These are phyloP conservation scores for Metarhizium brunneum DNA, from an alignment of 2,329 filamentous ascomycete genomes.

Conservation along the genomic window DNA sequence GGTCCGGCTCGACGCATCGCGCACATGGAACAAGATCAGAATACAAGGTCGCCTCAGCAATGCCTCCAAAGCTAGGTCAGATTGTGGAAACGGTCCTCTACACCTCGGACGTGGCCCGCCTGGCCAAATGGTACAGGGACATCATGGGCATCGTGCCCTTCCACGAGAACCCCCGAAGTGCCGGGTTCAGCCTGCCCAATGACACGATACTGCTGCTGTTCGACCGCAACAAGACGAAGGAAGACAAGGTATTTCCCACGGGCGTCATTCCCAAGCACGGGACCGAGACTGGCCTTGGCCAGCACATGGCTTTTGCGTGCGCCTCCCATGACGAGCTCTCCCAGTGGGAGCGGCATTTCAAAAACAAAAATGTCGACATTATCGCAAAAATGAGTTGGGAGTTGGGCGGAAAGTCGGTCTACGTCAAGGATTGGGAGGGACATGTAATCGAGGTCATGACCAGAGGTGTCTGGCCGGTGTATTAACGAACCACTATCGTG, in stretches of 20 bases:
- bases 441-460: slow-evolving; percentile 4
- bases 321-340: neutral
- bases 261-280: slow-evolving; percentile 4
- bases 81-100: slow-evolving; percentile 5
- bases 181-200: neutral
- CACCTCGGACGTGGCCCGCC: slow-evolving; percentile 1
- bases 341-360: slow-evolving; percentile 3
- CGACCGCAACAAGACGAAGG: neutral
- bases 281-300: slow-evolving; percentile 1
- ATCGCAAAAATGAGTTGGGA: slow-evolving; percentile 1
- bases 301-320: slow-evolving; percentile 5
- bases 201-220: slow-evolving; percentile 1
- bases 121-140: neutral
- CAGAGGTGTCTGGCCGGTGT: slow-evolving; percentile 2
- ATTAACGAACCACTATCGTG: neutral
- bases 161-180: neutral
- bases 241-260: neutral
- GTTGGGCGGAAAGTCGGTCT: neutral
- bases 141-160: slow-evolving; percentile 2
- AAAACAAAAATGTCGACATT: neutral
- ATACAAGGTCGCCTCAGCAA: neutral
- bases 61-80: slow-evolving; percentile 3
- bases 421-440: slow-evolving; percentile 5
- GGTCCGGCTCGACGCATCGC: neutral
- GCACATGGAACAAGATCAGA: neutral